Evolutionary conservation across 371 early-diverging fungal genomes (phyloP).

Genomic region (Haplosporangium sp.): DNA sequence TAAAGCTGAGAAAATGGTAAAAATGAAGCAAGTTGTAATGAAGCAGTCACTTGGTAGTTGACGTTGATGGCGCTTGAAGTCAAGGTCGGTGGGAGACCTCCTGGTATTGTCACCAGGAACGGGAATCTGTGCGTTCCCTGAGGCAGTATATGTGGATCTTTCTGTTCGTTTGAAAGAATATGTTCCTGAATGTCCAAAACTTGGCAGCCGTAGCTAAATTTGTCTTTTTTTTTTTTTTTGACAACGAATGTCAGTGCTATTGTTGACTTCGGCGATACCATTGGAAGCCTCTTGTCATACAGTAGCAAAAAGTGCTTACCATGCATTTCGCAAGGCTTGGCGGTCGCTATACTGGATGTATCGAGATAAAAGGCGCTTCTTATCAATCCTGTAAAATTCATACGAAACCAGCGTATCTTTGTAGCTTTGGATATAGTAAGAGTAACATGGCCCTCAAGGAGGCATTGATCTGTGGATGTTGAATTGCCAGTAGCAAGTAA

Average conservation of each 20-base stretch:
- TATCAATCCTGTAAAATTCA: slow-evolving; percentile 4
- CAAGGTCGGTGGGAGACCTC: slow-evolving; percentile 4
- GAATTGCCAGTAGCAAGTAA: neutral
- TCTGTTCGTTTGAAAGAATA: neutral
- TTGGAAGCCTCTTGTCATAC: no score
- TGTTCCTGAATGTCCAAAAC: slow-evolving; percentile 3
- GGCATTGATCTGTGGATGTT: neutral
- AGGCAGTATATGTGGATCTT: slow-evolving; percentile 8
- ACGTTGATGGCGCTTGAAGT: slow-evolving; percentile 16
- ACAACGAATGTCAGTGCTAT: neutral
- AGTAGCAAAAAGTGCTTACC: slow-evolving; percentile 3
- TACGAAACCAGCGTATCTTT: slow-evolving; percentile 16
- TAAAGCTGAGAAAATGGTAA: slow-evolving; percentile 18
- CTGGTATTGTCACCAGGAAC: neutral
- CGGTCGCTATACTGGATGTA: neutral
- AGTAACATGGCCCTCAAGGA: slow-evolving; percentile 7
- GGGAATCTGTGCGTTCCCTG: slow-evolving; percentile 17
- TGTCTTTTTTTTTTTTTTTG: neutral
- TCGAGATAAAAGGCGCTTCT: slow-evolving; percentile 12
- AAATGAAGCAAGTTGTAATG: slow-evolving; percentile 18
- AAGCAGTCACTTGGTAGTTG: slow-evolving; percentile 23
- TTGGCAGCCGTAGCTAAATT: slow-evolving; percentile 8
- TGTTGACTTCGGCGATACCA: no score
- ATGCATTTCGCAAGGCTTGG: slow-evolving; percentile 5
- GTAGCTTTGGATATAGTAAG: slow-evolving; percentile 10